Evolutionary conservation across 2,329 filamentous ascomycete genomes (phyloP).

Genomic region (Claviceps maximensis): DNA sequence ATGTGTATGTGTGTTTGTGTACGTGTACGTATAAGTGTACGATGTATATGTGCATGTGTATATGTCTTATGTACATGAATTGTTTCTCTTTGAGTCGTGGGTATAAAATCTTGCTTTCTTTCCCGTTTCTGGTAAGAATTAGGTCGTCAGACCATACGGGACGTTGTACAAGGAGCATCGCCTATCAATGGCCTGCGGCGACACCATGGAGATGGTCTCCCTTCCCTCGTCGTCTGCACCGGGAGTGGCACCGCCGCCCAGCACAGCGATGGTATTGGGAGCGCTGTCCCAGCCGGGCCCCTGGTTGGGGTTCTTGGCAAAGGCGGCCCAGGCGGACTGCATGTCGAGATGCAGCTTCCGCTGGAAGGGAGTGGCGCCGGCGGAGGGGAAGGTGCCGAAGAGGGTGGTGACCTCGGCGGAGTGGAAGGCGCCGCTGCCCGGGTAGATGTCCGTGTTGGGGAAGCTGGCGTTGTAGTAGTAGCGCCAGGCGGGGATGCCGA

Average conservation of each 20-base stretch:
- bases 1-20: no score
- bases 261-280: slow-evolving; percentile 11
- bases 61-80: no score
- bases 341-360: slow-evolving; percentile 10
- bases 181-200: neutral
- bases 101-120: no score
- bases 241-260: slow-evolving; percentile 11
- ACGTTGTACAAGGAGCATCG: neutral
- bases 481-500: slow-evolving; percentile 27
- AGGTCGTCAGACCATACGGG: neutral
- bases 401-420: slow-evolving; percentile 30
- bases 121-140: neutral
- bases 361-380: slow-evolving; percentile 12
- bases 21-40: no score
- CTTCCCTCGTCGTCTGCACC: neutral
- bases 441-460: slow-evolving; percentile 27
- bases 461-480: slow-evolving; percentile 36
- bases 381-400: slow-evolving; percentile 22
- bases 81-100: no score
- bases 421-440: slow-evolving; percentile 28
- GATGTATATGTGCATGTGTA: no score
- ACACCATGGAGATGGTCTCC: neutral
- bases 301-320: slow-evolving; percentile 13
- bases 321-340: slow-evolving; percentile 17
- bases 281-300: slow-evolving; percentile 15